Percentiles rank a stretch among this genome's conserved stretches.
phyloP scores from a whole-genome alignment of 2,329 filamentous ascomycete genomes.

The Exophiala oligosperma region DNA sequence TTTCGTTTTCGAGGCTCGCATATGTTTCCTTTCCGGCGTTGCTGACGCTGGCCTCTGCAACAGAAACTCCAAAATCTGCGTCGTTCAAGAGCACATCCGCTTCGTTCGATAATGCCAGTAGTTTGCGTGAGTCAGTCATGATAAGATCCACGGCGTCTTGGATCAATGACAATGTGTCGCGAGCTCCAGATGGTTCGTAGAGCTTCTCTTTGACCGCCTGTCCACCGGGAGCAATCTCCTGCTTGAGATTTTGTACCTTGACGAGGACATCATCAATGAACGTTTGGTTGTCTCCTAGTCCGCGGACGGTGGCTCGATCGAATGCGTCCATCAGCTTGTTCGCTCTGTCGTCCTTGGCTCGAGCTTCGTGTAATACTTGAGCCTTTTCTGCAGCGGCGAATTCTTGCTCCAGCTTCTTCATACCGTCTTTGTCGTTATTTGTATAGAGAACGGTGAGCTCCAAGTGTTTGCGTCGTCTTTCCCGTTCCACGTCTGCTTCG shows the following conservation, averaged over 20 bases:
- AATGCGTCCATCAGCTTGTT: constrained; percentile 52
- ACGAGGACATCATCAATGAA: constrained; percentile 50
- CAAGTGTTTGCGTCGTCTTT: constrained; percentile 55
- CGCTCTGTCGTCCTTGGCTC: constrained; percentile 50
- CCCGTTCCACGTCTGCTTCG: constrained; percentile 53
- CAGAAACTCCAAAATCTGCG: constrained; percentile 54
- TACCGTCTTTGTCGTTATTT: constrained; percentile 49
- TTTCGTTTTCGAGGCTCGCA: constrained; percentile 45
- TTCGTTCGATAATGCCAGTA: constrained; percentile 47
- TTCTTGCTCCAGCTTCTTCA: constrained; percentile 51
- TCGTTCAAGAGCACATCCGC: constrained; percentile 53
- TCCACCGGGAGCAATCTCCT: constrained; percentile 34
- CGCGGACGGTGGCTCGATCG: constrained; percentile 49
- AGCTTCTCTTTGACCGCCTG: constrained; percentile 37
- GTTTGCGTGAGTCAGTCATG: constrained; percentile 45
- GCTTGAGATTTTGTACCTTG: constrained; percentile 36
- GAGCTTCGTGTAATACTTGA: constrained; percentile 50
- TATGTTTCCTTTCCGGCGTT: constrained; percentile 45
- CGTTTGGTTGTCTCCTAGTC: constrained; percentile 53
- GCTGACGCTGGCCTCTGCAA: constrained; percentile 52
- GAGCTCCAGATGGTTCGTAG: constrained; percentile 17
- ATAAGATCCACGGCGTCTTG: constrained; percentile 42
- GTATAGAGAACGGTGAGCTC: constrained; percentile 48
- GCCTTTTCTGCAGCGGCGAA: constrained; percentile 54
- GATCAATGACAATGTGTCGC: constrained; percentile 37